Conservation (phyloP, 495 filamentous ascomycete species). For the Talaromyces wortmannii region DNA sequence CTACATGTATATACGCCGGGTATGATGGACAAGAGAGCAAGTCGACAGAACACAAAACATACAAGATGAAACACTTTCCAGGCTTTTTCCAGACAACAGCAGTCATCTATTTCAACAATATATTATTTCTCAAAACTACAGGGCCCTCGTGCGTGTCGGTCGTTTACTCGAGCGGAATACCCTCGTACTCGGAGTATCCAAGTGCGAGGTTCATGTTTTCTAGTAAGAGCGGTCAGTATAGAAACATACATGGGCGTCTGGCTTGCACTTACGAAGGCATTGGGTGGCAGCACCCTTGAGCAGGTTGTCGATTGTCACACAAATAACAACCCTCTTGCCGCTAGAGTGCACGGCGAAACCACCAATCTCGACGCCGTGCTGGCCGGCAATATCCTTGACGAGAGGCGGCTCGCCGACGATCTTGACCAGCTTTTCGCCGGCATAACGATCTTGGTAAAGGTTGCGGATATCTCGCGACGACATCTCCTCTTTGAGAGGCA, state of each 20-base stretch:
- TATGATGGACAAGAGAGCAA: constrained; percentile 1
- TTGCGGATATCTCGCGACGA: constrained; percentile 87
- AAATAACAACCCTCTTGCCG: constrained; percentile 87
- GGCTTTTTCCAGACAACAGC: neutral
- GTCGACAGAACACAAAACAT: neutral
- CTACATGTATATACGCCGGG: constrained; percentile 1
- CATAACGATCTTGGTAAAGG: constrained; percentile 93
- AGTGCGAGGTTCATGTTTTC: constrained; percentile 97
- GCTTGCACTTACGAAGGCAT: constrained; percentile 69
- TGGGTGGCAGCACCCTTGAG: constrained; percentile 96
- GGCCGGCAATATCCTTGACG: constrained; percentile 84
- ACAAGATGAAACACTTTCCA: neutral
- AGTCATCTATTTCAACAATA: neutral
- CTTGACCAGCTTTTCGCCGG: constrained; percentile 90
- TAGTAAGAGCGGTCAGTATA: constrained; percentile 17
- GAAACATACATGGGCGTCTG: neutral
- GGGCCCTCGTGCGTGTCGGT: neutral
- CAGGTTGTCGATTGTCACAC: constrained; percentile 96
- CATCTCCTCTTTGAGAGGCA: constrained; percentile 79
- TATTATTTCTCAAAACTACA: neutral
- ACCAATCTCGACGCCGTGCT: constrained; percentile 91
- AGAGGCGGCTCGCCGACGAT: constrained; percentile 79
- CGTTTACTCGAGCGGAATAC: constrained; percentile 64
- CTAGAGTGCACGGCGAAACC: constrained; percentile 86
- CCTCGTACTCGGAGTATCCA: constrained; percentile 88